phyloP scores from a whole-genome alignment of 441 rosid species.

The Flueggea neowawraea region DNA sequence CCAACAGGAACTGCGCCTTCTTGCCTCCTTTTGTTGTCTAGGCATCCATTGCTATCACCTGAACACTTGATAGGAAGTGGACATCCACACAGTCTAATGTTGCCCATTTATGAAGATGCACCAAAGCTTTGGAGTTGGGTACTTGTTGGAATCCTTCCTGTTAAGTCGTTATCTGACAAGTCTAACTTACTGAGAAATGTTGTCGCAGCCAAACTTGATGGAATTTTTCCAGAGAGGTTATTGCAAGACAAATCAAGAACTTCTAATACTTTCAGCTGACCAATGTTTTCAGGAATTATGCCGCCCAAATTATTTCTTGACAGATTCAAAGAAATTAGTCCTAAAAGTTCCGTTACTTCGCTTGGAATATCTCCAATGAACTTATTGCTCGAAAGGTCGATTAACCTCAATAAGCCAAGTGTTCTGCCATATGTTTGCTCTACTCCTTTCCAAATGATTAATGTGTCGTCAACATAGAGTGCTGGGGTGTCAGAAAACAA shows the following conservation, averaged over 20 bases:
- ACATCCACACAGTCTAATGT: too few species aligned
- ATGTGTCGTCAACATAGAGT: background rate
- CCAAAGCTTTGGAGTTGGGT: slow-evolving; percentile 8
- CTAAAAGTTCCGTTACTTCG: background rate
- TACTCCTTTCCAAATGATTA: slow-evolving; percentile 1
- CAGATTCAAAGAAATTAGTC: slow-evolving; percentile 5
- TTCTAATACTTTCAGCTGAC: background rate
- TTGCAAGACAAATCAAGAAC: too few species aligned
- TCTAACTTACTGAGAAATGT: too few species aligned
- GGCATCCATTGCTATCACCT: background rate
- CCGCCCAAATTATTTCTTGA: background rate
- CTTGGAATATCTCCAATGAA: slow-evolving; percentile 11
- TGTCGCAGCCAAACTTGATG: too few species aligned
- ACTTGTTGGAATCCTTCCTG: background rate
- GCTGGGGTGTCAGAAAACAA: background rate
- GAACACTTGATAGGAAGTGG: background rate
- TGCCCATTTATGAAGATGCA: too few species aligned
- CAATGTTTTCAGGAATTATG: background rate
- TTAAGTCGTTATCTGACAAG: background rate
- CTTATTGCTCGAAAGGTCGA: background rate
- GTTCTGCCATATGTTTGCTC: background rate
- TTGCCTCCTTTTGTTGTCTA: too few species aligned
- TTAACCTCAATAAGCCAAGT: slow-evolving; percentile 6
- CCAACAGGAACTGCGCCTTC: background rate
- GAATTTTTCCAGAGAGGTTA: too few species aligned